Conservation (phyloP, 2,329 filamentous ascomycete species). For the Leptographium procerum region DNA sequence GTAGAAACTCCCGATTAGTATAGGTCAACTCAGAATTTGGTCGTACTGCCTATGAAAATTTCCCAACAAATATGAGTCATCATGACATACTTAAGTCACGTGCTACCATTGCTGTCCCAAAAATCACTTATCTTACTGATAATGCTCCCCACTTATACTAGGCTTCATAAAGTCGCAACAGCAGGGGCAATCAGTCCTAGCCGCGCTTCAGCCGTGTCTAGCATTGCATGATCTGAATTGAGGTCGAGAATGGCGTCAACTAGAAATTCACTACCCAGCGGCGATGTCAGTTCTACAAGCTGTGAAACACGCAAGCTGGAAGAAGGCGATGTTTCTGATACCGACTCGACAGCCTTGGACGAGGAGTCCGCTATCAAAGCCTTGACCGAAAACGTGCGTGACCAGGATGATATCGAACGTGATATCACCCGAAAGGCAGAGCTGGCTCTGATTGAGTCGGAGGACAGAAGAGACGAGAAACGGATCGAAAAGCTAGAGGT, state of each 20-base stretch:
- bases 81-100: neutral
- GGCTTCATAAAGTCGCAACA: neutral
- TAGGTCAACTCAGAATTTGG: no score
- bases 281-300: neutral
- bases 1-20: no score
- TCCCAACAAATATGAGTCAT: neutral
- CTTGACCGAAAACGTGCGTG: conserved; percentile 58
- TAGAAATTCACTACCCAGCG: neutral
- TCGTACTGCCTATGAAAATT: no score
- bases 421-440: conserved; percentile 62
- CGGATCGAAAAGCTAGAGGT: conserved; percentile 47
- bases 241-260: neutral
- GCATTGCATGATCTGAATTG: neutral
- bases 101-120: neutral
- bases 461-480: conserved; percentile 51
- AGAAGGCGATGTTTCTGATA: neutral
- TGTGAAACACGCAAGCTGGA: neutral
- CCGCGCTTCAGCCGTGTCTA: neutral
- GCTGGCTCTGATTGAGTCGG: conserved; percentile 45
- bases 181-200: neutral
- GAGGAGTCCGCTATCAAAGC: conserved; percentile 50
- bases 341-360: conserved; percentile 21
- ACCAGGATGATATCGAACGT: conserved; percentile 83
- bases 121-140: no score
- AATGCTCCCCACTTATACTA: neutral